Evolutionary conservation across 139 green algal species (phyloP).

Genomic region (Gonium pectorale): DNA sequence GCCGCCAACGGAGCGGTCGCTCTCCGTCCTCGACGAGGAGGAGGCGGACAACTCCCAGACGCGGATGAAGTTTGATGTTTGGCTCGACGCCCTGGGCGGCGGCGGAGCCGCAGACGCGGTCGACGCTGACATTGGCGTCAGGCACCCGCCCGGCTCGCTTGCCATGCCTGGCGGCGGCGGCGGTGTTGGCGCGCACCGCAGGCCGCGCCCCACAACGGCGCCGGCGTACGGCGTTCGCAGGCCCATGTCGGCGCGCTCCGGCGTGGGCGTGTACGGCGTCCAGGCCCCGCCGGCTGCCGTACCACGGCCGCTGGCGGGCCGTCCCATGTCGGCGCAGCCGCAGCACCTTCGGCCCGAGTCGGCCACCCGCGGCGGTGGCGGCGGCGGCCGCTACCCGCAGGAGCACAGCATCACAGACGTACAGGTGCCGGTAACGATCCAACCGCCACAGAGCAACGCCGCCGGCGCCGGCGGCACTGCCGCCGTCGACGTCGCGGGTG

Average conservation of each 20-base stretch:
- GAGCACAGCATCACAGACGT: neutral
- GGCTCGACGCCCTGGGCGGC: constrained; percentile 24
- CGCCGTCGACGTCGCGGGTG: constrained; percentile 40
- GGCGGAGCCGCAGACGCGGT: neutral
- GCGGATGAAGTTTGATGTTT: constrained; percentile 42
- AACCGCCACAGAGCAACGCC: neutral
- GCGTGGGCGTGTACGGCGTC: neutral
- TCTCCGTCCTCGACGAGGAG: constrained; percentile 19
- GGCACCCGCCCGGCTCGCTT: neutral
- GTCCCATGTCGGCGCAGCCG: constrained; percentile 47
- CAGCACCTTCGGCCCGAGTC: constrained; percentile 16
- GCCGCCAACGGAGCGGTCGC: neutral
- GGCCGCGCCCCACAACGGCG: neutral
- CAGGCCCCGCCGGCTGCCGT: neutral
- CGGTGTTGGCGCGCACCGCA: neutral
- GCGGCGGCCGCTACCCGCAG: too few species aligned
- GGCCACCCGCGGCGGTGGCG: neutral
- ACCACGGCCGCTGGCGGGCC: neutral
- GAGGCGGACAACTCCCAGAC: constrained; percentile 8
- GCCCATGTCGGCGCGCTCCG: constrained; percentile 7
- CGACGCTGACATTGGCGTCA: neutral
- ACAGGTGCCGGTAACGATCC: neutral
- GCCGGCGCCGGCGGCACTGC: constrained; percentile 30
- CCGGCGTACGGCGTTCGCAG: neutral
- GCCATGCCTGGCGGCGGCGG: neutral